Conservation (phyloP, 352 stramenopile genomes). For the Phytophthora niederhauseri region DNA sequence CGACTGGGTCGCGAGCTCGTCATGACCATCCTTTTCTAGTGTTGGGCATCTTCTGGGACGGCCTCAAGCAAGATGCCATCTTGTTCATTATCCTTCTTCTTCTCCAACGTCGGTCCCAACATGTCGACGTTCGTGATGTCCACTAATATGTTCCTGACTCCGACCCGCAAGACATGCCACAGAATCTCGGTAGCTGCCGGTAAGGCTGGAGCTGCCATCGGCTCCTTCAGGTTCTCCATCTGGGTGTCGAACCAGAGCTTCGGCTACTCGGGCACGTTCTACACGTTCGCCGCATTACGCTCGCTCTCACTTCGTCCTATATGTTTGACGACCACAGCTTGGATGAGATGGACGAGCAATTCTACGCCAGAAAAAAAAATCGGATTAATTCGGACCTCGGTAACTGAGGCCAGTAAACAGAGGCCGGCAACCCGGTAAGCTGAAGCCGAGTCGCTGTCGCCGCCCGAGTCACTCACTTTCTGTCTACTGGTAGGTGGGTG, state of each 20-base stretch:
- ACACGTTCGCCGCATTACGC: slow-evolving; percentile 10
- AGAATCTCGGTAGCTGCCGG: slow-evolving; percentile 50
- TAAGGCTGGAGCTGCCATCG: slow-evolving; percentile 22
- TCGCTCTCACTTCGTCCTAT: slow-evolving; percentile 57
- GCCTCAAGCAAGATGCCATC: slow-evolving; percentile 49
- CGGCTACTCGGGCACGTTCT: slow-evolving; percentile 10
- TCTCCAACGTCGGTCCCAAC: slow-evolving; percentile 82
- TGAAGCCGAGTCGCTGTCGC: too few relatives aligned
- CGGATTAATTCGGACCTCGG: too few relatives aligned
- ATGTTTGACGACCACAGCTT: slow-evolving; percentile 56
- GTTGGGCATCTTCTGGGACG: slow-evolving; percentile 57
- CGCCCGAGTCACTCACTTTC: too few relatives aligned
- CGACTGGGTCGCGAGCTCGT: slow-evolving; percentile 66
- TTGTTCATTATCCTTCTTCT: slow-evolving; percentile 79
- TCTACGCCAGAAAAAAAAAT: slow-evolving; percentile 43
- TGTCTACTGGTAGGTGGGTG: too few relatives aligned
- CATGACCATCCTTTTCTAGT: slow-evolving; percentile 65
- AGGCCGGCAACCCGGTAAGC: too few relatives aligned
- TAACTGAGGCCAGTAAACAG: too few relatives aligned
- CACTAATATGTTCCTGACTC: slow-evolving; percentile 79
- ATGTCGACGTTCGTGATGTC: slow-evolving; percentile 88
- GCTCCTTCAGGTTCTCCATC: slow-evolving; percentile 24
- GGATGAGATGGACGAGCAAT: slow-evolving; percentile 52
- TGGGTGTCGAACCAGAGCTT: slow-evolving; percentile 20
- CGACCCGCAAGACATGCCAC: slow-evolving; percentile 83